Base-by-base conservation (phyloP, 2,329 filamentous ascomycete species). In the Clonostachys rhizophaga region DNA sequence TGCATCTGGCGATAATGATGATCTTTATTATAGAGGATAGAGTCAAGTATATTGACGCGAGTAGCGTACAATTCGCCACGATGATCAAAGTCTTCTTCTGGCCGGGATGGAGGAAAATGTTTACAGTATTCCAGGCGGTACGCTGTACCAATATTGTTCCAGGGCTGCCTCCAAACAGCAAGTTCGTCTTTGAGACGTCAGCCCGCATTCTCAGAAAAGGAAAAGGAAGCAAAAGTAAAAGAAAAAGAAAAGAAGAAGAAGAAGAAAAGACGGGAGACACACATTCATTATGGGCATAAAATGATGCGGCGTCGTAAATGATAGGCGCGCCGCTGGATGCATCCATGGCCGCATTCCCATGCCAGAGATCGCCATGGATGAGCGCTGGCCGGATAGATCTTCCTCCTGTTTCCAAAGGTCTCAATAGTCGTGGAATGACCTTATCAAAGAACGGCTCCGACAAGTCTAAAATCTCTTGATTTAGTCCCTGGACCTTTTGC, bases 351-450 rank as follows among this genome's bases (percentile, higher is more conserved):
- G 50, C 57, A 42, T 67, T 67, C 10, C 55, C 59, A 16, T 66
- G 61, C 59, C 61, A 66, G 7, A 62, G 47, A 40, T 66, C 58
- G 2, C 63, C 63, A 34, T 66, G 62, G 9, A 63, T 49, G 3
- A 65, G 46, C 33, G 56, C 57, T 8, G 62, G 61, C 47, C 60
- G 59, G 30, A 65, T 54, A 7, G 44, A 50, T 8, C 60, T 53
- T 4, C 61, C 60, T 9, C 56, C 51, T 10, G 52, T 49, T 49
- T 64, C 55, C 12, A 67, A 48, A 1, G 58, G 59, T 2, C 52
- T 37, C 1, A 66, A 53, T 1, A 65, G 55, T 12, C 59, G 49
- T 11, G 58, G 61, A 2, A 63, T 52, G 2, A 65, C 58, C 43
- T 58, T 59, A 1, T 55, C 54, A 6, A 61, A 46, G n/a, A 54